Conservation (phyloP, 2,329 filamentous ascomycete genomes). For the Stemphylium vesicarium region DNA sequence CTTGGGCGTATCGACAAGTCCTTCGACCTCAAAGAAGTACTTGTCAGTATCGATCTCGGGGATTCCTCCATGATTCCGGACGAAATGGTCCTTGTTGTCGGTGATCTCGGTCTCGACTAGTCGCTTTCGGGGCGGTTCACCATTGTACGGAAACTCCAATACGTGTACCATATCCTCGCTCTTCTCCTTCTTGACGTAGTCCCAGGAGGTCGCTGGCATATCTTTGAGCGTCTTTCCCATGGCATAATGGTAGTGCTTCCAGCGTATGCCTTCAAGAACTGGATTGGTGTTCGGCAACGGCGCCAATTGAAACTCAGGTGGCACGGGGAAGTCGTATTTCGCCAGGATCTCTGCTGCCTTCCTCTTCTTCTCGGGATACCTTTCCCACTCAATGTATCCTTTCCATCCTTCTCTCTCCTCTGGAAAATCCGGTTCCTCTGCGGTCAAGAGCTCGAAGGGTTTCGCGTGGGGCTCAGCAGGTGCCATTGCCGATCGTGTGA, state of each 20-base stretch:
- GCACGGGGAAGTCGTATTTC: slow-evolving; percentile 58
- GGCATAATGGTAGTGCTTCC: slow-evolving; percentile 56
- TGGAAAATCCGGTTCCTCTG: slow-evolving; percentile 45
- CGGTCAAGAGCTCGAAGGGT: slow-evolving; percentile 34
- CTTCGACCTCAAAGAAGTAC: slow-evolving; percentile 63
- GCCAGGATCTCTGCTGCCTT: slow-evolving; percentile 63
- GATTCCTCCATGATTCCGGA: slow-evolving; percentile 75
- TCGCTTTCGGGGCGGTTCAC: slow-evolving; percentile 55
- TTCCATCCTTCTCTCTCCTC: slow-evolving; percentile 57
- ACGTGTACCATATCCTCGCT: slow-evolving; percentile 56
- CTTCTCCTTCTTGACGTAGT: slow-evolving; percentile 54
- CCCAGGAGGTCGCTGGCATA: slow-evolving; percentile 63
- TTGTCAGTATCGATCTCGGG: slow-evolving; percentile 66
- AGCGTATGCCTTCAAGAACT: slow-evolving; percentile 53
- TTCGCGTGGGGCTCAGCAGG: slow-evolving; percentile 41
- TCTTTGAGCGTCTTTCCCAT: slow-evolving; percentile 47
- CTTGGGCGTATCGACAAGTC: slow-evolving; percentile 65
- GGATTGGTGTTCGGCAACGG: slow-evolving; percentile 54
- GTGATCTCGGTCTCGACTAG: slow-evolving; percentile 67
- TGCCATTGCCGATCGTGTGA: slow-evolving; percentile 29
- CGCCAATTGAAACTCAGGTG: slow-evolving; percentile 53
- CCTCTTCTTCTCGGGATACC: slow-evolving; percentile 70
- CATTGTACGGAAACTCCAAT: slow-evolving; percentile 57
- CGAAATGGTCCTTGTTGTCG: slow-evolving; percentile 67
- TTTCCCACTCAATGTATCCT: slow-evolving; percentile 60